Base-by-base conservation (phyloP, 371 early-diverging fungal genomes). In the Saksenaea oblongispora region DNA sequence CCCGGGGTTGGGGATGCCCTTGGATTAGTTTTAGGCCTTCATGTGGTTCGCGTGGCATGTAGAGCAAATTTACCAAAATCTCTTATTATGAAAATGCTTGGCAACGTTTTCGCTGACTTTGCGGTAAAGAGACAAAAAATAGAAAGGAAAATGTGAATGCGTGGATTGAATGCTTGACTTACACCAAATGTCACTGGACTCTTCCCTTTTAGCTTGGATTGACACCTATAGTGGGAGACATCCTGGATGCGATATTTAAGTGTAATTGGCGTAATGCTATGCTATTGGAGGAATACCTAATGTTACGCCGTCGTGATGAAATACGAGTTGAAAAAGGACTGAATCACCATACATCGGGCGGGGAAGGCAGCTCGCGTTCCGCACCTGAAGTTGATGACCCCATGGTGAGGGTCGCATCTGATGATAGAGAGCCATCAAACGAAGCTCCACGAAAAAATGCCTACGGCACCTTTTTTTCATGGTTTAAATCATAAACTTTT, bases 1-100 rank as follows among this genome's bases (percentile, higher is more conserved):
- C 85, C 85, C 3, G 70, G 73, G 0, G 47, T 85, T 31, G 85
- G 85, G 9, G 85, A 85, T 62, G 66, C 71, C 24, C 57, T 80
- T 15, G 78, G 80, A 0, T 24, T 76, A 9, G 26, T 74, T 15
- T 57, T 83, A 14, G 73, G 80, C 3, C 53, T 83, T 3, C 62
- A 78, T 37, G 44, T 85, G 1, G 68, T 85, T 1, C 63, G 71
- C 36, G 64, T 71, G 26, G 76, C 78, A 1, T 65, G 63, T 53
- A 37, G 67, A 61, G 73, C 76, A 8, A 64, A 80, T 55, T 44
- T 84, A 27, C 85, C 85, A 2, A 61, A 62, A 0, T 34, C 63
- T 27, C 35, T 84, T 14, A 39, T 78, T 5, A 59, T 66, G 18
- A 66, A 72, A 57, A 84, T 84, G 85, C 58, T 78, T 47, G 36